These are phyloP conservation scores for Stephania japonica DNA, from an alignment of 164 flowering plant species.

Conservation along the genomic window DNA sequence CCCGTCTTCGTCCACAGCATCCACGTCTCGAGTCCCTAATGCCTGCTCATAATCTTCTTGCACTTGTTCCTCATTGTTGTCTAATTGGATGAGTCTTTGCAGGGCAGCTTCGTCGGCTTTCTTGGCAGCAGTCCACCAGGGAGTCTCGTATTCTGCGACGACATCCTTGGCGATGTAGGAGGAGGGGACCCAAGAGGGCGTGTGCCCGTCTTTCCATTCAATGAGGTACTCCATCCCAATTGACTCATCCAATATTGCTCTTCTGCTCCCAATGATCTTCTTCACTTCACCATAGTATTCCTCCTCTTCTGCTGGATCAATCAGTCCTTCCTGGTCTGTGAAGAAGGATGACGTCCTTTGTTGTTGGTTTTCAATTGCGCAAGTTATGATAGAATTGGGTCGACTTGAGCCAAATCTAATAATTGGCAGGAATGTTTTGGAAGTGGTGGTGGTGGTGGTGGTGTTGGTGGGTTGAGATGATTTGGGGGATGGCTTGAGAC, in stretches of 20 bases:
- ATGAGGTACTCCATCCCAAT: slow-evolving; percentile 81
- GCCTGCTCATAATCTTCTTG: background rate
- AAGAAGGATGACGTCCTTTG: slow-evolving; percentile 7
- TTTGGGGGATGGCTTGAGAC: slow-evolving; percentile 37
- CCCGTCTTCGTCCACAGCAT: slow-evolving; percentile 77
- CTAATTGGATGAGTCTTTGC: slow-evolving; percentile 20
- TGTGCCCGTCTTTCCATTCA: slow-evolving; percentile 88
- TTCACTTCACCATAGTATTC: slow-evolving; percentile 76
- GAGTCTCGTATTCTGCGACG: slow-evolving; percentile 78
- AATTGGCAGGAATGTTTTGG: slow-evolving; percentile 13
- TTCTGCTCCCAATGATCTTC: slow-evolving; percentile 75
- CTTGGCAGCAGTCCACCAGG: slow-evolving; percentile 97
- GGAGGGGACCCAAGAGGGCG: slow-evolving; percentile 86
- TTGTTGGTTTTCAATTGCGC: slow-evolving; percentile 19
- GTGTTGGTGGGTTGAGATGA: background rate
- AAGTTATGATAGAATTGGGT: slow-evolving; percentile 11
- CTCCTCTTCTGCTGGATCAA: slow-evolving; percentile 18
- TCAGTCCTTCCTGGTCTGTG: slow-evolving; percentile 8
- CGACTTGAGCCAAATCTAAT: slow-evolving; percentile 10
- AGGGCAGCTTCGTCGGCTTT: slow-evolving; percentile 73
- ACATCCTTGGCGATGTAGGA: slow-evolving; percentile 70
- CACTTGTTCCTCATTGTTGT: slow-evolving; percentile 20
- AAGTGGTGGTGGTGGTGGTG: slow-evolving; percentile 10
- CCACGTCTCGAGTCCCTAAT: slow-evolving; percentile 43
- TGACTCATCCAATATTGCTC: slow-evolving; percentile 33